These are phyloP conservation scores for Ilyonectria robusta DNA, from an alignment of 2,329 filamentous ascomycete species.

Conservation along the genomic window DNA sequence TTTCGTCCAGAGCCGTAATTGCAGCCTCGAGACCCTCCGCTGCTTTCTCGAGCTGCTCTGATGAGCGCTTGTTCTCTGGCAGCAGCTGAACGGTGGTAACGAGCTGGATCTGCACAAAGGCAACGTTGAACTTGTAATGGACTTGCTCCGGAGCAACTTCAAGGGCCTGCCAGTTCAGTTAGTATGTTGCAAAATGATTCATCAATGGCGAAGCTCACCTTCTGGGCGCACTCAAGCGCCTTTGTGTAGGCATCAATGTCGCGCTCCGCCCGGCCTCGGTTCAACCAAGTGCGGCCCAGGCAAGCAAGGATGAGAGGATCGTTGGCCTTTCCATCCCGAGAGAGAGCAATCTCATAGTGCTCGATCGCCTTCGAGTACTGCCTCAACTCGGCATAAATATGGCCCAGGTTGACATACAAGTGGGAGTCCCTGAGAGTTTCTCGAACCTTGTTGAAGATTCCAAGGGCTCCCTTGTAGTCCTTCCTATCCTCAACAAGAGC, in stretches of 20 bases:
- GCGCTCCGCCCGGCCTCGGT: conserved; percentile 78
- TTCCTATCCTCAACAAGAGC: conserved; percentile 95
- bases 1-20: conserved; percentile 79
- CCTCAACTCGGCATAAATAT: conserved; percentile 90
- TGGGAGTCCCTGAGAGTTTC: conserved; percentile 92
- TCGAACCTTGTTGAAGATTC: conserved; percentile 90
- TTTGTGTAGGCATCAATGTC: conserved; percentile 71
- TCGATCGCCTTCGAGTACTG: conserved; percentile 95
- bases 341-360: conserved; percentile 89
- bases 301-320: conserved; percentile 88
- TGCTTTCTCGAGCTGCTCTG: conserved; percentile 86
- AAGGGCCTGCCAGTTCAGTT: conserved; percentile 71
- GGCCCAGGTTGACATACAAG: conserved; percentile 93
- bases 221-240: conserved; percentile 73
- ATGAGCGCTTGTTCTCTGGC: conserved; percentile 81
- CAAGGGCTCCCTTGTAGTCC: conserved; percentile 84
- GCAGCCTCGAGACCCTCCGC: conserved; percentile 86
- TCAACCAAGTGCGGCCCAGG: conserved; percentile 88
- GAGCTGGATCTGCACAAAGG: conserved; percentile 96
- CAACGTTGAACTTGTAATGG: conserved; percentile 97
- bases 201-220: conserved; percentile 60
- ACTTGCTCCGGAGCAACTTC: conserved; percentile 85
- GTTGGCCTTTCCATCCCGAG: conserved; percentile 80
- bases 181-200: conserved; percentile 20
- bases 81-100: conserved; percentile 84